Conservation (phyloP, 306 rosid species). For the Castanea mollissima region DNA sequence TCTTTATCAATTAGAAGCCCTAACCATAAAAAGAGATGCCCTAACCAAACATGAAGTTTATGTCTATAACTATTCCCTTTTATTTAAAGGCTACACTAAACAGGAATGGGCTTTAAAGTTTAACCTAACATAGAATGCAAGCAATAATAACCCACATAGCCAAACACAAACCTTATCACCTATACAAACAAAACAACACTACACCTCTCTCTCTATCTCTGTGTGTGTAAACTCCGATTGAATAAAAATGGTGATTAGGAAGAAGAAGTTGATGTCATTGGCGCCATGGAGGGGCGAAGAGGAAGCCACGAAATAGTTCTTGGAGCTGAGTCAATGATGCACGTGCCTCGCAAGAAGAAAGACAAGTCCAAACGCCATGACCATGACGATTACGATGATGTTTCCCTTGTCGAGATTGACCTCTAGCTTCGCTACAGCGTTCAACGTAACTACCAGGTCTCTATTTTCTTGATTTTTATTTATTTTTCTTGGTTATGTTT, state of each 20-base stretch:
- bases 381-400: slow-evolving; percentile 33
- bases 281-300: slow-evolving; percentile 95
- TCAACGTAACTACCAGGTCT: slow-evolving; percentile 76
- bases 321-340: slow-evolving; percentile 66
- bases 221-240: no score
- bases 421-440: slow-evolving; percentile 96
- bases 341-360: slow-evolving; percentile 63
- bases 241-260: slow-evolving; percentile 35
- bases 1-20: no score
- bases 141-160: neutral
- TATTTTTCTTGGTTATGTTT: no score
- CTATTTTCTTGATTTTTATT: no score
- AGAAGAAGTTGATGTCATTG: slow-evolving; percentile 71
- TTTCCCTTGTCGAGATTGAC: slow-evolving; percentile 65
- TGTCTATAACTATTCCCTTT: no score
- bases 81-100: no score
- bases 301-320: slow-evolving; percentile 47
- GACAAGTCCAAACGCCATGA: slow-evolving; percentile 34
- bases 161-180: slow-evolving; percentile 4
- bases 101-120: neutral
- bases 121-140: neutral
- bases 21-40: no score
- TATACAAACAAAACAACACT: no score
- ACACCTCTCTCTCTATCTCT: neutral
- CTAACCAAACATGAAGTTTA: no score